Conservation (phyloP, 257 asterid genomes). For the Misopates orontium region DNA sequence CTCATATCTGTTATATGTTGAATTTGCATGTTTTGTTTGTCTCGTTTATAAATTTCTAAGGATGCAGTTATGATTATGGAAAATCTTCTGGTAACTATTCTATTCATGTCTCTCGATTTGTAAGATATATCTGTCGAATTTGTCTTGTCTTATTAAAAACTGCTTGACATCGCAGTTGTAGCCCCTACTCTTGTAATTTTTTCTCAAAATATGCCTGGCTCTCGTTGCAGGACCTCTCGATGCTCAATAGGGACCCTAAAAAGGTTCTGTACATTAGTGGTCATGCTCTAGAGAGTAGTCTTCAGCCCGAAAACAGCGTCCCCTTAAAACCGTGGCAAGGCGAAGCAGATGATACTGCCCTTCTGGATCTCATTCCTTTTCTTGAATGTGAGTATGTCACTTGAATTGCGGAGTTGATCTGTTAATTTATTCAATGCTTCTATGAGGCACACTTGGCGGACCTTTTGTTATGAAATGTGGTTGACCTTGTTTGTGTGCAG, state of each 20-base stretch:
- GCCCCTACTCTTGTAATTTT: constrained; percentile 1
- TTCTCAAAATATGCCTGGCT: constrained; percentile 12
- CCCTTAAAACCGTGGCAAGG: constrained; percentile 77
- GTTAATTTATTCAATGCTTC: constrained; percentile 21
- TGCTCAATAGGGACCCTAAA: constrained; percentile 81
- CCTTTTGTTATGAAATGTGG: constrained; percentile 1
- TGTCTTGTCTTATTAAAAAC: background rate
- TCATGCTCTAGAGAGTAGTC: constrained; percentile 72
- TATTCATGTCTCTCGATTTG: background rate
- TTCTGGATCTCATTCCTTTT: constrained; percentile 83
- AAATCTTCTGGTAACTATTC: background rate
- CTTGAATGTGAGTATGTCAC: constrained; percentile 73
- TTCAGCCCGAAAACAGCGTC: constrained; percentile 76
- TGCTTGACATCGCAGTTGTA: constrained; percentile 3
- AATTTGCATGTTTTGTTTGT: too few relatives aligned
- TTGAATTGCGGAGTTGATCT: background rate
- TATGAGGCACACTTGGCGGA: constrained; percentile 6
- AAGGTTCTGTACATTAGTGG: constrained; percentile 74
- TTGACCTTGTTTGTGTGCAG: constrained; percentile 44
- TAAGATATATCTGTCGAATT: background rate
- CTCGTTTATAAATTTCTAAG: too few relatives aligned
- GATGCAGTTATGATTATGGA: background rate
- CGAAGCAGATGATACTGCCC: constrained; percentile 79
- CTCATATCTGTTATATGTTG: too few relatives aligned
- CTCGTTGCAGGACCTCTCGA: constrained; percentile 78